These are phyloP conservation scores for Fusarium ramigenum DNA, from an alignment of 2,329 filamentous ascomycete species.

Conservation along the genomic window DNA sequence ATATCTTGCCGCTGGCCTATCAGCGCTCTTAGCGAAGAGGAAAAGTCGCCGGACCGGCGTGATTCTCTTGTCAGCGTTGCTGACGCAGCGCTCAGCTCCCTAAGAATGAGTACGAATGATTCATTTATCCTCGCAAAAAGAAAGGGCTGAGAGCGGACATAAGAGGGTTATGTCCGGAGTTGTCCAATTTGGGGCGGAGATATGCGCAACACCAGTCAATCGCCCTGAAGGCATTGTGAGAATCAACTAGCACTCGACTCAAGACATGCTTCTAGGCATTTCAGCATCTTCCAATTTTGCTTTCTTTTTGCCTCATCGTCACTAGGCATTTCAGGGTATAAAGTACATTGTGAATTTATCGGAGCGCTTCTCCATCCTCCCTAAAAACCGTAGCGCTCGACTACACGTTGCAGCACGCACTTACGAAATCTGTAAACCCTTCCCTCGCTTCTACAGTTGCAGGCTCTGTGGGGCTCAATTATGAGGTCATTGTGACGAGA, in stretches of 20 bases:
- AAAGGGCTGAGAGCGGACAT: neutral
- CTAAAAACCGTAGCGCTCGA: accelerated
- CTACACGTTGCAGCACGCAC: neutral
- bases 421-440: accelerated
- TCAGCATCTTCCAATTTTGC: too few relatives aligned
- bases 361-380: neutral
- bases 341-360: too few relatives aligned
- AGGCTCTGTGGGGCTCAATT: accelerated
- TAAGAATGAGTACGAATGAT: neutral
- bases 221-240: accelerated
- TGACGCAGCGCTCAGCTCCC: too few relatives aligned
- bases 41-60: neutral
- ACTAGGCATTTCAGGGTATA: too few relatives aligned
- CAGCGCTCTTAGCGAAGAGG: accelerated
- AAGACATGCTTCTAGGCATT: accelerated
- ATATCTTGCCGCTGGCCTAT: neutral
- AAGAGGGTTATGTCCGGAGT: accelerated
- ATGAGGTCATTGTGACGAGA: constrained; percentile 11
- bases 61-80: neutral
- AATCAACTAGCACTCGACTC: too few relatives aligned
- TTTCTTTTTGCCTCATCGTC: neutral
- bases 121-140: accelerated
- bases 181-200: accelerated
- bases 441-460: accelerated
- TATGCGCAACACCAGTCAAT: neutral